Percentiles rank a stretch among this genome's conserved stretches.
phyloP scores from a whole-genome alignment of 208 protist species.

The Eutreptiella sp. region DNA sequence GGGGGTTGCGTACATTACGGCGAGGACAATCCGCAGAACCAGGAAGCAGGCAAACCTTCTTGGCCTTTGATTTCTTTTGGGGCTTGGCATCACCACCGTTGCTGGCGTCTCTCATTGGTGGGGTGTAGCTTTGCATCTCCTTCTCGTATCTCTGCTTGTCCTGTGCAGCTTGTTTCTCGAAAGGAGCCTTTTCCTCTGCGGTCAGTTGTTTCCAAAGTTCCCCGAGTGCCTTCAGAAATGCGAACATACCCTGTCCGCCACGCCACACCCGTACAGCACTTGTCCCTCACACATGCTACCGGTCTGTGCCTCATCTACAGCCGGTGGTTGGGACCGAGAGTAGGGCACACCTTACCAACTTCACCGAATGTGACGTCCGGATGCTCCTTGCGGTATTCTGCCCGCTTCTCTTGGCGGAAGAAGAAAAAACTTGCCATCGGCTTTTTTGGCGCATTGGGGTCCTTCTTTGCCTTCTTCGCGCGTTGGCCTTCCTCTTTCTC shows the following conservation, averaged over 20 bases:
- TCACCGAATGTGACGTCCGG: conserved; percentile 56
- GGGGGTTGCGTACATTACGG: too few relatives aligned
- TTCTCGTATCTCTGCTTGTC: conserved; percentile 70
- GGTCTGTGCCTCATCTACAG: too few relatives aligned
- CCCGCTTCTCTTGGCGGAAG: conserved; percentile 58
- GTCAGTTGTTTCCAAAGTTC: conserved; percentile 55
- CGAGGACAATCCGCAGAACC: too few relatives aligned
- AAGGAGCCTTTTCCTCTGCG: conserved; percentile 63
- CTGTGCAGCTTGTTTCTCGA: conserved; percentile 58
- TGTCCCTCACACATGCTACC: too few relatives aligned
- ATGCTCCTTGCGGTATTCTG: conserved; percentile 53
- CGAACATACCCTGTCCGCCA: too few relatives aligned
- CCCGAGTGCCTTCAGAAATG: conserved; percentile 55
- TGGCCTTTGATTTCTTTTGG: neutral
- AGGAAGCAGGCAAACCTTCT: too few relatives aligned
- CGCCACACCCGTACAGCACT: too few relatives aligned
- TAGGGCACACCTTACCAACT: too few relatives aligned
- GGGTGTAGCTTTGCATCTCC: conserved; percentile 63
- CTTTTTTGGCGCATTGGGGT: conserved; percentile 70
- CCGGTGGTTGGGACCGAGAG: too few relatives aligned
- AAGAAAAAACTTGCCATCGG: conserved; percentile 63
- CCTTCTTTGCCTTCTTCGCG: conserved; percentile 59
- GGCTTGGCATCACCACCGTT: neutral
- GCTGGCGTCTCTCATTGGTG: conserved; percentile 23
- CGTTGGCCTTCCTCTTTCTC: conserved; percentile 18